A percentile compares a stretch with the other conserved stretches of the same genome.
Evolutionary conservation across 805 yeast species (phyloP).

Genomic region (Teunomyces panamensis): DNA sequence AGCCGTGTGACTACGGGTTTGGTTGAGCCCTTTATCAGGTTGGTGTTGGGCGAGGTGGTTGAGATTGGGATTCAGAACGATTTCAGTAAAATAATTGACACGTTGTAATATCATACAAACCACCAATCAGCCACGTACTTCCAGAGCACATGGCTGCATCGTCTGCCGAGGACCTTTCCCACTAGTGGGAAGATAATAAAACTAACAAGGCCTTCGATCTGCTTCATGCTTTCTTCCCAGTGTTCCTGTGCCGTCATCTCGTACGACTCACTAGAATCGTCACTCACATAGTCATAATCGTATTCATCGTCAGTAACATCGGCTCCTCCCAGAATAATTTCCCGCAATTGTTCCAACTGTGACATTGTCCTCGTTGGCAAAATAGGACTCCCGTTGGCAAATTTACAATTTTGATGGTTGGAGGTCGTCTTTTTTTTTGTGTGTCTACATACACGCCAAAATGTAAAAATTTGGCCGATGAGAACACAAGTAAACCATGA

Average conservation of each 20-base stretch:
- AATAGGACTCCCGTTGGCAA: neutral
- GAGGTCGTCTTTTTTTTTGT: neutral
- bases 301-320: slow-evolving; percentile 3
- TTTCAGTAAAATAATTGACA: slow-evolving; percentile 26
- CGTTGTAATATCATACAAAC: slow-evolving; percentile 17
- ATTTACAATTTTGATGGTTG: neutral
- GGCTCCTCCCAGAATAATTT: slow-evolving; percentile 3
- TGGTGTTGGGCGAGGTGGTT: slow-evolving; percentile 30
- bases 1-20: slow-evolving; percentile 32
- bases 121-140: slow-evolving; percentile 34
- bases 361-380: slow-evolving; percentile 3
- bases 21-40: slow-evolving; percentile 34
- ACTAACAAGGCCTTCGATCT: slow-evolving; percentile 54
- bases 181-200: slow-evolving; percentile 62
- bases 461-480: neutral
- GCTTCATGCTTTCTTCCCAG: slow-evolving; percentile 69
- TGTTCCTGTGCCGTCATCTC: slow-evolving; percentile 57
- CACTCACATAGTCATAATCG: slow-evolving; percentile 9
- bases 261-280: slow-evolving; percentile 14
- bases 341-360: slow-evolving; percentile 6
- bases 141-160: slow-evolving; percentile 40
- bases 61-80: slow-evolving; percentile 26
- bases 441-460: neutral
- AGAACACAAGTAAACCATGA: neutral
- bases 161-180: slow-evolving; percentile 67